A percentile compares a stretch with the other conserved stretches of the same genome.
These are phyloP conservation scores for Plasmodium blacklocki DNA, from an alignment of 169 alveolate genomes.

Conservation along the genomic window DNA sequence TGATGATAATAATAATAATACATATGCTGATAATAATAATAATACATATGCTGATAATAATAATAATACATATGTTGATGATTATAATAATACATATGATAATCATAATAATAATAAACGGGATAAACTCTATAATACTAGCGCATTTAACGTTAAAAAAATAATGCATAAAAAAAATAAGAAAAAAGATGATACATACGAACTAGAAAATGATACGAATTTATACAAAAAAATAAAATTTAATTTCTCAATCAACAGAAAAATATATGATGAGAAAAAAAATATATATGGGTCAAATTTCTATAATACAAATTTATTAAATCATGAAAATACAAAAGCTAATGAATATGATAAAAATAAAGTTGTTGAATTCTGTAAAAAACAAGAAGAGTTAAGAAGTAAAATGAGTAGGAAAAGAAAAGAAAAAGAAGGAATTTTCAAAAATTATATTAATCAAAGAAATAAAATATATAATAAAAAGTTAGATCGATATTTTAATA, in stretches of 20 bases:
- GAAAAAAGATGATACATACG: slow-evolving; percentile 9
- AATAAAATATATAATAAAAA: slow-evolving; percentile 68
- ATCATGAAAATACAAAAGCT: slow-evolving; percentile 22
- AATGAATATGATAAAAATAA: slow-evolving; percentile 49
- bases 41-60: neutral
- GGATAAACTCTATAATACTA: slow-evolving; percentile 17
- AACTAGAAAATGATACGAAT: slow-evolving; percentile 30
- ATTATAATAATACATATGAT: neutral
- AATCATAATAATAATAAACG: slow-evolving; percentile 3
- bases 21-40: too few species aligned
- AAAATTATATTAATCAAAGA: slow-evolving; percentile 66
- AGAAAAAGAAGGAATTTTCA: slow-evolving; percentile 17
- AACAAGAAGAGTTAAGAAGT: slow-evolving; percentile 41
- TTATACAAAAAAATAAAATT: slow-evolving; percentile 68
- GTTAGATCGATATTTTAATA: slow-evolving; percentile 58
- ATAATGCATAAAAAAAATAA: slow-evolving; percentile 13
- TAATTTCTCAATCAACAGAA: slow-evolving; percentile 56
- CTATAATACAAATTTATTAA: slow-evolving; percentile 31
- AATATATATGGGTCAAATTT: slow-evolving; percentile 16
- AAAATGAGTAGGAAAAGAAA: slow-evolving; percentile 60
- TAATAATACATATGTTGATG: neutral
- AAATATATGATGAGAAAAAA: slow-evolving; percentile 56
- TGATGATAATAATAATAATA: neutral
- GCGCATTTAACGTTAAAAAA: slow-evolving; percentile 26
- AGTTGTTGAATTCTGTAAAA: slow-evolving; percentile 37